A percentile compares a stretch with the other conserved stretches of the same genome.
Evolutionary conservation across 768 basidiomycete genomes (phyloP).

Genomic region (Lactarius sanguifluus): DNA sequence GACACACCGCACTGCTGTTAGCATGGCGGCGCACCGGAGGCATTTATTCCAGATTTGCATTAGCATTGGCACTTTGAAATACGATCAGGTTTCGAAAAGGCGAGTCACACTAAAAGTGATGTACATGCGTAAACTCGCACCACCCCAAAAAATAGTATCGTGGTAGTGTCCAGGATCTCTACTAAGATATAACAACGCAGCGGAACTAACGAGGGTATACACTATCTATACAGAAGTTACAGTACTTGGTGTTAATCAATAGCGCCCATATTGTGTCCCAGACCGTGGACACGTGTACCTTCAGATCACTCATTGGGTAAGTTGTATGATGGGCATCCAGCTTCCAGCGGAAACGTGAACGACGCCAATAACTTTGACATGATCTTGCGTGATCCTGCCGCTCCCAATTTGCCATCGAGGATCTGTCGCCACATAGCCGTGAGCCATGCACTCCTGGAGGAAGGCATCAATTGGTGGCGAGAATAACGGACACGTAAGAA

Average conservation of each 20-base stretch:
- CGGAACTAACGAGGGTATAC: too few relatives aligned
- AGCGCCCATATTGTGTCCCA: not conserved
- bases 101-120: not conserved
- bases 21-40: not conserved
- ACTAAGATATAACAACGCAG: not conserved
- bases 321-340: slow-evolving; percentile 26
- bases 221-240: not conserved
- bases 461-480: not conserved
- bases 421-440: not conserved
- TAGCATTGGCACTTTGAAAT: not conserved
- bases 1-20: not conserved
- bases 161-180: not conserved
- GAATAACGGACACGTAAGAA: not conserved
- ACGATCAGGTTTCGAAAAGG: not conserved
- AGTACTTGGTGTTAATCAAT: not conserved
- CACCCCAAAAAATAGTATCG: not conserved
- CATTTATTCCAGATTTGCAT: not conserved
- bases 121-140: not conserved
- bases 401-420: slow-evolving; percentile 12
- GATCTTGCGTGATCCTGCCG: slow-evolving; percentile 17
- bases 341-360: slow-evolving; percentile 22
- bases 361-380: slow-evolving; percentile 21
- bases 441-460: not conserved
- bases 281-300: not conserved
- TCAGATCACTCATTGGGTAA: not conserved